Evolutionary conservation across 805 yeast genomes (phyloP).

Genomic region (Sugiyamaella americana): DNA sequence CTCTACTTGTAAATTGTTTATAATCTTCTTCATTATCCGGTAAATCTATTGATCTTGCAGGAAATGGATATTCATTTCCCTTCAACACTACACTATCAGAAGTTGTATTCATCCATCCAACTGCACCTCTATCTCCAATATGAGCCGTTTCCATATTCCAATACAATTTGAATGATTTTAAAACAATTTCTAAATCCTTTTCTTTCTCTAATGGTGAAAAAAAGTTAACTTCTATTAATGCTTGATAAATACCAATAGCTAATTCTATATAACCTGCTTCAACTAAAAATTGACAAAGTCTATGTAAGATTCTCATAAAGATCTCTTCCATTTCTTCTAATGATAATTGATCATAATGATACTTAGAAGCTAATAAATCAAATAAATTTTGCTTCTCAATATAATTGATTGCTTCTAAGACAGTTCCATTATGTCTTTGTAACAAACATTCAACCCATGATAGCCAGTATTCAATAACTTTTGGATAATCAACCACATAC

Average conservation of each 20-base stretch:
- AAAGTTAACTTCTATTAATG: constrained; percentile 17
- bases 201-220: constrained; percentile 6
- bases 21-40: constrained; percentile 10
- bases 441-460: constrained; percentile 1
- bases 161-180: constrained; percentile 12
- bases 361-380: constrained; percentile 1
- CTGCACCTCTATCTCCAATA: constrained; percentile 20
- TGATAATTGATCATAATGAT: neutral
- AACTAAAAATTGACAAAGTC: constrained; percentile 4
- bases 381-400: constrained; percentile 4
- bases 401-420: constrained; percentile 3
- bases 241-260: constrained; percentile 21
- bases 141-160: constrained; percentile 22
- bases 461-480: constrained; percentile 6
- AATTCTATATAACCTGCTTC: constrained; percentile 22
- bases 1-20: constrained; percentile 3
- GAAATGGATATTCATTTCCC: neutral
- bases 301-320: constrained; percentile 5
- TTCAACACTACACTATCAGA: neutral
- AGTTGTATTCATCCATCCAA: constrained; percentile 11
- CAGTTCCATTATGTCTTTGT: neutral
- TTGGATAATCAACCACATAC: constrained; percentile 4
- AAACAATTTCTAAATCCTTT: neutral
- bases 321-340: constrained; percentile 1
- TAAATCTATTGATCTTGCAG: constrained; percentile 1